phyloP scores from a whole-genome alignment of 2,329 filamentous ascomycete genomes.

The Periconia sp. region DNA sequence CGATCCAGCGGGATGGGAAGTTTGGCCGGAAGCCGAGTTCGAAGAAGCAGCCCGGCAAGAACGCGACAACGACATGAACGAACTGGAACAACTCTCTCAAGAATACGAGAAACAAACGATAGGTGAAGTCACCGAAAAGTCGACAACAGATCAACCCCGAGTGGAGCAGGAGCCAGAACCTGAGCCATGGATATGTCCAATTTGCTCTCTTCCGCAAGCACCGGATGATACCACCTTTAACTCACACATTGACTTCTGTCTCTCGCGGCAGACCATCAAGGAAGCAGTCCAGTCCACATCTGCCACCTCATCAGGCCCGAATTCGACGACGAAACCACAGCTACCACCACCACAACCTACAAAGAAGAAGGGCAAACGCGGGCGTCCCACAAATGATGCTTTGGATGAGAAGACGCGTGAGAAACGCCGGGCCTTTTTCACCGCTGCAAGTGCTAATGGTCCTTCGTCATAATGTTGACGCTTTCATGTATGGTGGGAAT shows the following conservation, averaged over 20 bases:
- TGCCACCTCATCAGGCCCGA: conserved; percentile 4
- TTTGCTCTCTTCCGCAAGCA: conserved; percentile 75
- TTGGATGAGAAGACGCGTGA: conserved; percentile 28
- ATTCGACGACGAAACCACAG: conserved; percentile 1
- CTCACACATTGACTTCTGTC: conserved; percentile 86
- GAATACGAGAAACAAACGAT: conserved; percentile 44
- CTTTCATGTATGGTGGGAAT: background rate
- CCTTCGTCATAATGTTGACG: background rate
- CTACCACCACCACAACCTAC: background rate
- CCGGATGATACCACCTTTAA: conserved; percentile 81
- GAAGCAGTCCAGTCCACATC: conserved; percentile 67
- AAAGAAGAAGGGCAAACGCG: conserved; percentile 34
- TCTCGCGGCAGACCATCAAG: conserved; percentile 82
- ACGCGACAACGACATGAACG: conserved; percentile 61
- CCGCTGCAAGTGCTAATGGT: conserved; percentile 2
- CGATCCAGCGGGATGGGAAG: conserved; percentile 62
- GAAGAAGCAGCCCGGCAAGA: conserved; percentile 63
- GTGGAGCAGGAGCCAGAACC: conserved; percentile 15
- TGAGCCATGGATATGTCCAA: conserved; percentile 75
- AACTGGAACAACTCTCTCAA: conserved; percentile 64
- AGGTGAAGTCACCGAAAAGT: conserved; percentile 4
- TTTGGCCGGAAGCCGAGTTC: conserved; percentile 68
- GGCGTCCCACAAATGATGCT: conserved; percentile 28
- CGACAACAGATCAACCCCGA: conserved; percentile 28
- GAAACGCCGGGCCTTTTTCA: conserved; percentile 38